Evolutionary conservation across 192 early-diverging fungal species (phyloP), one percentile per base, ranked within the genome.

Genomic region (Coemansia sp.): DNA sequence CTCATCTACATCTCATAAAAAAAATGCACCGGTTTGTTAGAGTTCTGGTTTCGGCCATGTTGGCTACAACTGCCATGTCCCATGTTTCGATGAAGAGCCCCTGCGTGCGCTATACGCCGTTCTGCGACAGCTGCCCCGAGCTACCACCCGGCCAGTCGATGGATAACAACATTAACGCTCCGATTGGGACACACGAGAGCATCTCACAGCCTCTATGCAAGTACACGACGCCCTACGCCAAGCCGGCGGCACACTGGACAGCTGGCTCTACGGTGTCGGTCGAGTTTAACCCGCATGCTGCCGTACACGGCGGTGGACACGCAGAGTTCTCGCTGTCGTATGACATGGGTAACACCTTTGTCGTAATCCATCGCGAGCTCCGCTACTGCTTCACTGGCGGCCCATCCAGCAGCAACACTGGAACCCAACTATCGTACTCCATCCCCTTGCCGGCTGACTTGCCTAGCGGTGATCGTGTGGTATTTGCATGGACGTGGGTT

Each of bases 291-390:
- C 47, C 62, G 0, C 79, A 82, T 37, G 76, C 79, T 6, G 86
- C 86, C 5, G 78, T 85, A 3, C 89, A 90, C 65, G 85, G 78
- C 38, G 90, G 90, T 50, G 91, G 91, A 30, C 85, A 89, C 58
- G 90, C 90, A 63, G 87, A 91, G 73, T 90, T 92, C 70, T 73
- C 89, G 6, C 69, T 92, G 13, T 88, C 86, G 7, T 85, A 85
- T 35, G 89, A 92, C 59, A 87, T 83, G 23, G 88, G 87, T 37
- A 82, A 86, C 42, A 85, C 86, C 35, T 92, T 80, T 62, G 87
- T 84, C 2, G 90, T 89, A 19, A 73, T 91, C 38, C 84, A 87
- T 62, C 82, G 85, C 23, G 86, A 86, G 8, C 77, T 89, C 63
- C 75, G 76, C 16, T 72, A 85, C 55, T 90, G 89, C 66, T 63